These are phyloP conservation scores for Diaporthe vaccinii DNA, from an alignment of 2,329 filamentous ascomycete genomes.

Conservation along the genomic window DNA sequence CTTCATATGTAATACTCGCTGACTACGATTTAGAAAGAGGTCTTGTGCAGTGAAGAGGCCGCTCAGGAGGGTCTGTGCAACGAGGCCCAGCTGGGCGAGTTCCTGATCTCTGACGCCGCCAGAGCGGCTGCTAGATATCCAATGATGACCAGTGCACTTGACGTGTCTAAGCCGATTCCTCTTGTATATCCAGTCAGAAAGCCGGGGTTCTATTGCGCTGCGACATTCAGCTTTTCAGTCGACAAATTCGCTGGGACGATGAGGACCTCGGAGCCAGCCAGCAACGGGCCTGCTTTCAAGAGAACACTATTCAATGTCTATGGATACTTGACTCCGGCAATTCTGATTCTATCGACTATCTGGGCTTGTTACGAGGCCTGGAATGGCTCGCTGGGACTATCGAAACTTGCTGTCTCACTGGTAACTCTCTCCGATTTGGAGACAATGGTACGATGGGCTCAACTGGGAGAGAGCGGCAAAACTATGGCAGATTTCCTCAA, in stretches of 20 bases:
- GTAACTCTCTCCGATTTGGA: background rate
- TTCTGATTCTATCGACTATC: background rate
- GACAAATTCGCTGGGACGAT: background rate
- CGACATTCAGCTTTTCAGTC: background rate
- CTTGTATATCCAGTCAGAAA: background rate
- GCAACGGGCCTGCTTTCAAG: conserved; percentile 1
- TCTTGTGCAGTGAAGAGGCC: background rate
- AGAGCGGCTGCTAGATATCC: background rate
- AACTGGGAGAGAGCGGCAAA: background rate
- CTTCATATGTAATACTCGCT: background rate
- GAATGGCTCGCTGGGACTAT: background rate
- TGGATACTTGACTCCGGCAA: background rate
- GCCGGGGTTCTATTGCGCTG: background rate
- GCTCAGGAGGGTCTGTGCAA: background rate
- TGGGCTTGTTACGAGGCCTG: background rate
- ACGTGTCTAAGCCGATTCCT: background rate
- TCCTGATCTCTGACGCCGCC: background rate
- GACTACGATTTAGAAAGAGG: background rate
- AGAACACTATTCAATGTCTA: background rate
- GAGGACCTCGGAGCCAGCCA: background rate
- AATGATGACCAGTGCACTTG: background rate
- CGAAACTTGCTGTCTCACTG: background rate
- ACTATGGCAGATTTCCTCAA: background rate
- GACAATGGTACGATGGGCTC: background rate
- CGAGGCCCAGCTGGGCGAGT: background rate